Base-by-base conservation (phyloP, 139 green algal genomes). In the Eudorina sp. region DNA sequence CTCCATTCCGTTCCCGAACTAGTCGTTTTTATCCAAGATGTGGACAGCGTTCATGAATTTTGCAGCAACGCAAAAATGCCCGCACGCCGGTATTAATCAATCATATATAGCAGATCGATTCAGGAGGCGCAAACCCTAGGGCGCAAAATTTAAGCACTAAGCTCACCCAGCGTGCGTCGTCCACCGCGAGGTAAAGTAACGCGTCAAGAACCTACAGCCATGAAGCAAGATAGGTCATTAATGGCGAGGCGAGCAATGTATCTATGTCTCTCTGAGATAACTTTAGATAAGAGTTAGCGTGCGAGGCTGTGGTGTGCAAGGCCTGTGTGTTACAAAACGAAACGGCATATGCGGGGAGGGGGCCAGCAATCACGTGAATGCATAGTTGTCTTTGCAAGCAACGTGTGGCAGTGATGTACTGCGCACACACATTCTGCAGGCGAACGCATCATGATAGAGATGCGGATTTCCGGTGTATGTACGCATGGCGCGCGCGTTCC, bases 191-290 rank as follows among this genome's bases (percentile, higher is more conserved):
- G 18, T 46, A 85, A 0, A 85, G 38, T 7, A 85, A n/a, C 27
- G 78, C 78, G 38, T 85, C 78, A 9, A 85, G 38, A 5, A 85
- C 55, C 76, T 83, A n/a, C 53, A 77, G 13, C 51, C 13, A 48
- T 21, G 16, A 75, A 3, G 34, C 34, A 3, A 73, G 13, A 41
- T 40, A 73, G 16, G 29, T 43, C 18, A 23, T 36, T 73, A 4
- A 73, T 36, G 60, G 25, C 16, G 23, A 40, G 11, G 18, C 21
- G 51, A 58, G 13, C 13, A 58, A 58, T 58, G 51, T 58, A 25
- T 25, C 51, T 58, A 16, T 13, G 16, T 58, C 51, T 13, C 16
- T 16, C 51, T 13, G 16, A 58, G 16, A 58, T 16, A 58, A 13
- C 13, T 25, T 25, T 25, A 58, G 51, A 16, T 16, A 58, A 58